Conservation (phyloP, 305 asterid species). For the Withania somnifera region DNA sequence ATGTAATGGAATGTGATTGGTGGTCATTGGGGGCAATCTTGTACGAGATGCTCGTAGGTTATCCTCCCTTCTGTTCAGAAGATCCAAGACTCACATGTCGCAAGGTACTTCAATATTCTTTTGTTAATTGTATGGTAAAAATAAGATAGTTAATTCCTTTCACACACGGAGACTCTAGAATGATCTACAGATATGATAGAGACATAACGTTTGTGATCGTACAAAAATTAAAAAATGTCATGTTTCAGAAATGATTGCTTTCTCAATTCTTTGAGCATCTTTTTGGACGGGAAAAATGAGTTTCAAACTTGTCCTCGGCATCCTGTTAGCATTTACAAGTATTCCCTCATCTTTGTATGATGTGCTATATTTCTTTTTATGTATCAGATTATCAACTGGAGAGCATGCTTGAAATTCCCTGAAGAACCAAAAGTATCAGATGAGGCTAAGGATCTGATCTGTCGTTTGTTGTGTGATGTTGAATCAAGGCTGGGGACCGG, state of each 20-base stretch:
- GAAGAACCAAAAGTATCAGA: slow-evolving; percentile 77
- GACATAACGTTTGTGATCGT: background rate
- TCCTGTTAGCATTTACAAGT: background rate
- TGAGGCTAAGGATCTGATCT: slow-evolving; percentile 85
- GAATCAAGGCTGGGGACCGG: slow-evolving; percentile 86
- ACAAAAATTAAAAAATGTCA: background rate
- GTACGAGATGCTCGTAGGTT: slow-evolving; percentile 90
- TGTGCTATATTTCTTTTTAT: background rate
- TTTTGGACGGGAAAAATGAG: background rate
- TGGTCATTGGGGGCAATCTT: slow-evolving; percentile 94
- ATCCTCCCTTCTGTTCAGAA: slow-evolving; percentile 96
- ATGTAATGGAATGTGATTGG: slow-evolving; percentile 98
- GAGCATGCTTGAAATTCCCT: slow-evolving; percentile 81
- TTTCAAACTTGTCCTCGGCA: background rate
- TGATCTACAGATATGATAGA: background rate
- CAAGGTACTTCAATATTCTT: slow-evolving; percentile 41
- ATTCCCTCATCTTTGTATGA: background rate
- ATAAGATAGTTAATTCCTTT: background rate
- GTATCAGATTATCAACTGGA: slow-evolving; percentile 65
- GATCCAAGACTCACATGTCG: slow-evolving; percentile 98
- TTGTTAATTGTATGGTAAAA: background rate
- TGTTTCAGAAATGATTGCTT: background rate
- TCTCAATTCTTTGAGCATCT: background rate
- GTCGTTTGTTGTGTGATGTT: slow-evolving; percentile 76
- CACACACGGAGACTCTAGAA: background rate